Base-by-base conservation (phyloP, 1,139 yeast genomes). In the Kodamaea sp. region DNA sequence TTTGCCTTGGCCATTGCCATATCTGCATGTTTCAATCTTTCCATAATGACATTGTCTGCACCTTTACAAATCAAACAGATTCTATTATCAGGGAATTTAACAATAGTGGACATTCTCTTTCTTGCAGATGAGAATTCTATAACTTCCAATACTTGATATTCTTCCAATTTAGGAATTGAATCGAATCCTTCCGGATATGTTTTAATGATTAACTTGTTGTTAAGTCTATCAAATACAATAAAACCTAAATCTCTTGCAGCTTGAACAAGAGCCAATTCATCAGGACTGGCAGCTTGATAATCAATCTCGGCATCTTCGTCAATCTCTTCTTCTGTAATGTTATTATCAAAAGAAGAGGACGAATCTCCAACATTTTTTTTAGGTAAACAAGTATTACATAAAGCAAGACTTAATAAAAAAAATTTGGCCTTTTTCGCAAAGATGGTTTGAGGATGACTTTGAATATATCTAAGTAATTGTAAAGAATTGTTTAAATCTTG, bases 201-300 rank as follows among this genome's bases (percentile, higher is more conserved):
- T 49, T 90, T 81, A 11, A 94, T 63, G 0, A 81, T 76, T 34
- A 92, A 59, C 1, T 63, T 60, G 40, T 73, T 75, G 36, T 79
- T 78, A 42, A 78, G 78, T 41, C 87, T 78, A 44, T 87, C 89
- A 44, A 70, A 74, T 7, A 89, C 84, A 24, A 90, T 81, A 58
- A 71, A 94, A 0, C 98, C 98, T 68, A 92, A 71, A 57, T 92
- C 98, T 48, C 96, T 73, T 0, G 98, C 98, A 1, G 97, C 98
- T 41, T 84, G 80, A 2, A 92, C 92, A 31, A 92, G 68, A 0
- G 99, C 98, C 39, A 90, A 63, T 58, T 92, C 99, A 65, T 92
- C 98, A 0, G 98, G 98, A 0, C 97, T 90, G 0, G 97, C 81
- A 0, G 97, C 88, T 57, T 89, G 97, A 53, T 90, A 94, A 35